Conservation (phyloP, 148 eudicot genomes). For the Spergularia marina region DNA sequence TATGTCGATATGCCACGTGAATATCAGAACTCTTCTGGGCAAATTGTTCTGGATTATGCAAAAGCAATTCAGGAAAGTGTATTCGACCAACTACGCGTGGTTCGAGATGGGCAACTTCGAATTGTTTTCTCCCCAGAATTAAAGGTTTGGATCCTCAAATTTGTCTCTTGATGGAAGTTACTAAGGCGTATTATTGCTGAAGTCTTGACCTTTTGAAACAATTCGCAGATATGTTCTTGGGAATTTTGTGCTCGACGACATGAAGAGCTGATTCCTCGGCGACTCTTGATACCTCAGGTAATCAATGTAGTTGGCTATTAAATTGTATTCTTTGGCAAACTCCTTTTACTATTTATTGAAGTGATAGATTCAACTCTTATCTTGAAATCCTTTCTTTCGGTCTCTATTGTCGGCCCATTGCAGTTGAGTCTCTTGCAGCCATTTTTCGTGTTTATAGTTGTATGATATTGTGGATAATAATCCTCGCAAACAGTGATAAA, state of each 20-base stretch:
- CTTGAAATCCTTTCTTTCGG: neutral
- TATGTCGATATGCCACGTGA: conserved; percentile 93
- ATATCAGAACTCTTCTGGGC: conserved; percentile 81
- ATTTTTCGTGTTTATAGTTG: conserved; percentile 9
- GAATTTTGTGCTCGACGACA: conserved; percentile 96
- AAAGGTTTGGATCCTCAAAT: conserved; percentile 49
- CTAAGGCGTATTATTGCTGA: conserved; percentile 4
- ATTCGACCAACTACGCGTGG: conserved; percentile 92
- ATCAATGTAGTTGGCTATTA: neutral
- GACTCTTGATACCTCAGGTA: conserved; percentile 90
- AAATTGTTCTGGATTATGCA: conserved; percentile 84
- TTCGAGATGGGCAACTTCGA: conserved; percentile 95
- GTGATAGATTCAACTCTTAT: neutral
- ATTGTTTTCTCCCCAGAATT: conserved; percentile 85
- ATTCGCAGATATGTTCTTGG: conserved; percentile 86
- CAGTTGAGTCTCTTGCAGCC: neutral
- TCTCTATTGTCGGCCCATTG: neutral
- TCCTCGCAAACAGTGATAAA: neutral
- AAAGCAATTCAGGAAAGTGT: conserved; percentile 96
- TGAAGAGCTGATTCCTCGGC: conserved; percentile 91
- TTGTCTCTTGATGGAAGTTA: conserved; percentile 9
- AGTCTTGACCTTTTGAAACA: conserved; percentile 6
- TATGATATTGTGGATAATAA: neutral
- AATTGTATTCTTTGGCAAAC: neutral
- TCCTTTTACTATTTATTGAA: neutral